These are phyloP conservation scores for Ascochyta fabae DNA, from an alignment of 2,329 filamentous ascomycete genomes.

Conservation along the genomic window DNA sequence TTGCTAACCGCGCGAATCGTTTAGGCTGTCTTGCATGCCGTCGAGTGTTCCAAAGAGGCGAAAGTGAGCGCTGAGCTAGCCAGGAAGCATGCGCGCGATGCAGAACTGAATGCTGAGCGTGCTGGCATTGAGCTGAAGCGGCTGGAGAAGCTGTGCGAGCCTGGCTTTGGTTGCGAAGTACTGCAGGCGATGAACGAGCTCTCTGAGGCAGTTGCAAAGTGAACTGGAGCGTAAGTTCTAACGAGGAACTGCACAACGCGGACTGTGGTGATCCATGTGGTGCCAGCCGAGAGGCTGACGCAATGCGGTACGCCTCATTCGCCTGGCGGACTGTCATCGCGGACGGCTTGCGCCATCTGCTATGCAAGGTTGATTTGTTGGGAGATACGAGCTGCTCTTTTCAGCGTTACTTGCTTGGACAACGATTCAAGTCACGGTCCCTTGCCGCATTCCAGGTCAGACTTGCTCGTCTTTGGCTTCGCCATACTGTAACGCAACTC, in stretches of 20 bases:
- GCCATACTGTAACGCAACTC: not conserved
- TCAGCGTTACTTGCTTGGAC: not conserved
- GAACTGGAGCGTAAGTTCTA: not conserved
- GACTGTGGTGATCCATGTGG: not conserved
- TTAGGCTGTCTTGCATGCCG: constrained; percentile 31
- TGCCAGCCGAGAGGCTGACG: not conserved
- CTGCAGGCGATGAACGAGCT: constrained; percentile 10
- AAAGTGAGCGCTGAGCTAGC: constrained; percentile 27
- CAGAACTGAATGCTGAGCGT: constrained; percentile 25
- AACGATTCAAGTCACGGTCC: not conserved
- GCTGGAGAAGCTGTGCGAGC: constrained; percentile 18
- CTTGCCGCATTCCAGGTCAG: not conserved
- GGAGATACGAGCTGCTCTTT: not conserved
- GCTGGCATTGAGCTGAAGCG: constrained; percentile 17
- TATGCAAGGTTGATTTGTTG: not conserved
- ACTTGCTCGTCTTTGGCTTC: not conserved
- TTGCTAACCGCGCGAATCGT: constrained; percentile 20
- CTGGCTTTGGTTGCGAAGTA: constrained; percentile 19
- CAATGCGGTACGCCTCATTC: not conserved
- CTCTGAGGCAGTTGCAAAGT: not conserved
- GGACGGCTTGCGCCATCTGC: not conserved
- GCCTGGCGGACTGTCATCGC: not conserved
- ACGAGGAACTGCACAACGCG: not conserved
- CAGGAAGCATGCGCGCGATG: constrained; percentile 29
- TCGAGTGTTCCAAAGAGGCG: constrained; percentile 28